Evolutionary conservation across 495 filamentous ascomycete species (phyloP), one percentile per base, ranked within the genome.

Genomic region (Trichocladium uniseriatum): DNA sequence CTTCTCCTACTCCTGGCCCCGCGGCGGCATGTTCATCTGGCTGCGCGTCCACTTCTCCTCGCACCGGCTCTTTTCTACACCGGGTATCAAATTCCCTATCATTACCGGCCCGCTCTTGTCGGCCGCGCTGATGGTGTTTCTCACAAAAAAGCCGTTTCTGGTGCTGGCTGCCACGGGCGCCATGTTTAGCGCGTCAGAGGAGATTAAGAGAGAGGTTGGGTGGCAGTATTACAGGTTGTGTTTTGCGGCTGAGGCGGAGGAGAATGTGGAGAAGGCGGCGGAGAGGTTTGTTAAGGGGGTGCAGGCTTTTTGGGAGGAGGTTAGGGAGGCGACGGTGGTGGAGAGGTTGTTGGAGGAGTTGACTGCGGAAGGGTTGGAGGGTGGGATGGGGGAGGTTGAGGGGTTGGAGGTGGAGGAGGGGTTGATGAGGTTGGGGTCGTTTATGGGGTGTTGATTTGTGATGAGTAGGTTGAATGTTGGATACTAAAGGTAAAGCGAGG

Each of bases 1-100:
- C 56, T 87, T 79, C 63, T 71, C 79, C 39, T 95, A 92, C 59
- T 59, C 71, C 39, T 84, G 81, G 74, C 91, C 90, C 1, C 76
- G 81, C n/a, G 91, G 81, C 14, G 91, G 91, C 53, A 95, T 95
- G 90, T 95, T 95, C 62, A 64, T 92, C 19, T 97, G 90, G 90
- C 54, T 95, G 0, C 70, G 77, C 16, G 55, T 92, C 19, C 63
- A 77, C 38, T 78, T 91, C 49, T 73, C 82, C 11, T 68, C 66
- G 0, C 90, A 97, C 55, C 88, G 89, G 8, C 70, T 94, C 18
- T 78, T 65, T 32, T 64, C 27, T 51, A 22, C 39, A 24, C 11
- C 60, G 13, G 35, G 38, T 36, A 35, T 60, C 27, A 24, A 2
- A 16, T 35, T 15, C 20, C 34, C 13, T 44, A 31, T 61, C 9